Evolutionary conservation across 2,329 filamentous ascomycete genomes (phyloP), one percentile per base, ranked within the genome.

Genomic region (Orbilia blumenaviensis): DNA sequence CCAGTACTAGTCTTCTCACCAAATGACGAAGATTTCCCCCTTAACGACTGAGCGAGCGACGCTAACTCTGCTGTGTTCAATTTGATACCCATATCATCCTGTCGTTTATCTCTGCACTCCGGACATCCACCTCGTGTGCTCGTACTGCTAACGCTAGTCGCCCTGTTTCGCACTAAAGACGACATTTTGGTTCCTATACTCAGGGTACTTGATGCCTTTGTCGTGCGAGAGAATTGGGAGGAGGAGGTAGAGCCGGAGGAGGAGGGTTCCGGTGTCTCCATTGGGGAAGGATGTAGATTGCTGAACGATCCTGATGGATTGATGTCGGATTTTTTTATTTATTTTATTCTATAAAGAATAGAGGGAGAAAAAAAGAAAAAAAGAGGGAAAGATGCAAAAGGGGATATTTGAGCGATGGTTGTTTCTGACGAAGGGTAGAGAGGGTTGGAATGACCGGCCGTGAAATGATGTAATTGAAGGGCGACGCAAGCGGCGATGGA

Each of bases 201-300:
- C 16, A 76, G 64, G 46, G 32, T 38, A 50, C 46, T 60, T 41
- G 72, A 76, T 14, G 64, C 72, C 41, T 76, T 76, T 69, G 72
- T 76, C 4, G 72, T 64, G 16, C 50, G 56, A 18, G 72, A 76
- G 64, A 44, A 66, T 27, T 69, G 72, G 25, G 72, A 76, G 42
- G 72, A 75, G 38, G 63, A 64, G n/a, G 72, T 56, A 44, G 71
- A 68, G 54, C 56, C 63, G 56, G 64, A 69, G 44, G 54, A 56
- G 16, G 71, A 75, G 44, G 71, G 68, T 63, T 75, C 71, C 56
- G 71, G 38, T n/a, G 71, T 75, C 23, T 75, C 71, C 71, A 75
- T 75, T 0, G 34, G 50, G n/a, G 50, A 50, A 36, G 50, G 8
- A 1, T 46, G 21, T 38, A 16, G 29, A 9, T 52, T 52, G 21